Conservation (phyloP, 768 basidiomycete genomes). For the Termitomyces sp. region DNA sequence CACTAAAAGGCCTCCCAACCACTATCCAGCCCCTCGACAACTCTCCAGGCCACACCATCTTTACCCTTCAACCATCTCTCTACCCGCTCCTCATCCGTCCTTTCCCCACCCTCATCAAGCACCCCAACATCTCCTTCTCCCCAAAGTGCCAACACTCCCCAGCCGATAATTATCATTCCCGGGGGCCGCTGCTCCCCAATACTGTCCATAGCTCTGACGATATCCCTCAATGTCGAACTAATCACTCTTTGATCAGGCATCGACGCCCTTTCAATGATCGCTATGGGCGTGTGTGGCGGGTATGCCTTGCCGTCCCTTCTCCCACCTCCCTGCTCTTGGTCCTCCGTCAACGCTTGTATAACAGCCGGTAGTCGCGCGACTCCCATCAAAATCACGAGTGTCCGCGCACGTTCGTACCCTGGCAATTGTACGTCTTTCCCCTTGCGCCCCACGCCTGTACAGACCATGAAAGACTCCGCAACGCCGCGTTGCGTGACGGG, state of each 20-base stretch:
- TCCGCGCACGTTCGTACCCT: constrained; percentile 77
- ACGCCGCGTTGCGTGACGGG: constrained; percentile 96
- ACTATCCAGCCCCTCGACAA: constrained; percentile 56
- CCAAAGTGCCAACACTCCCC: constrained; percentile 79
- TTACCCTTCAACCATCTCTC: constrained; percentile 55
- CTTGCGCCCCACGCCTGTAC: constrained; percentile 88
- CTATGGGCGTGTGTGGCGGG: constrained; percentile 77
- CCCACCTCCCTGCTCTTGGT: constrained; percentile 10
- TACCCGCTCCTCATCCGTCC: constrained; percentile 43
- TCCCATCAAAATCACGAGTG: constrained; percentile 90
- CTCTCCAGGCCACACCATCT: constrained; percentile 46
- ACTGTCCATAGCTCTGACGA: constrained; percentile 66
- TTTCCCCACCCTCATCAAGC: constrained; percentile 51
- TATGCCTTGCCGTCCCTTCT: constrained; percentile 44
- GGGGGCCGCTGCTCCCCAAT: constrained; percentile 88
- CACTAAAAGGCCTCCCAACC: constrained; percentile 28
- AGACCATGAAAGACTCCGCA: constrained; percentile 83
- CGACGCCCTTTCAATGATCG: constrained; percentile 92
- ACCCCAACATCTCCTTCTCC: constrained; percentile 66
- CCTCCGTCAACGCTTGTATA: constrained; percentile 49
- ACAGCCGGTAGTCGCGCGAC: constrained; percentile 80
- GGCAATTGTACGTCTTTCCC: constrained; percentile 85
- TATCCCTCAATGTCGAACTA: constrained; percentile 67
- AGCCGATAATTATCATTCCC: constrained; percentile 95
- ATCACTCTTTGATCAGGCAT: constrained; percentile 90